These are phyloP conservation scores for Polyplosphaeria fusca DNA, from an alignment of 495 filamentous ascomycete species.

Conservation along the genomic window DNA sequence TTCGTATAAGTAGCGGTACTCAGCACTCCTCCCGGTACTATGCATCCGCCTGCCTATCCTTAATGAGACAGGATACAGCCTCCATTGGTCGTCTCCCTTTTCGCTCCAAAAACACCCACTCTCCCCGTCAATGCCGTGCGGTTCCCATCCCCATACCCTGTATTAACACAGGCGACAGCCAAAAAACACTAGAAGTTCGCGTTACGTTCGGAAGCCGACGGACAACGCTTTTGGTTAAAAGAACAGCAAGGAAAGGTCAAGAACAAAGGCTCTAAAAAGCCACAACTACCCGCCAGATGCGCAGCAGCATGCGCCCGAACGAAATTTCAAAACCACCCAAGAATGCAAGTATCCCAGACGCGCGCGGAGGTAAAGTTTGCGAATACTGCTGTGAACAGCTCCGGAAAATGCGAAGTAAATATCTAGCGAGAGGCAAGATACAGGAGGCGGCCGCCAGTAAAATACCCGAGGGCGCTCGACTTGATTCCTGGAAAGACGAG, in stretches of 20 bases:
- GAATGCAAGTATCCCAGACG: neutral
- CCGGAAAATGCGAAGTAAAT: neutral
- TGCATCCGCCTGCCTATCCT: neutral
- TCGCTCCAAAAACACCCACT: neutral
- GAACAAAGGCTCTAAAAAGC: too few relatives aligned
- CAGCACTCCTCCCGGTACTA: too few relatives aligned
- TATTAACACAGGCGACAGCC: neutral
- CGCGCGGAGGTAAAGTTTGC: too few relatives aligned
- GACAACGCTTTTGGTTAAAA: neutral
- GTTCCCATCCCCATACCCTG: neutral
- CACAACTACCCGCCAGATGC: neutral
- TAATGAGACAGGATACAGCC: neutral
- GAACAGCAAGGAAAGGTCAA: neutral
- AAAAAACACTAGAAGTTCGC: neutral
- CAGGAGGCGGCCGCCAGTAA: neutral
- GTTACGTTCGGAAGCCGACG: neutral
- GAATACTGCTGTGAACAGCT: too few relatives aligned
- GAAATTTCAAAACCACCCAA: neutral
- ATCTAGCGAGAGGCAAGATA: neutral
- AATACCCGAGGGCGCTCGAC: neutral
- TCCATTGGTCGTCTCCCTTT: neutral
- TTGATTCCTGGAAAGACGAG: too few relatives aligned
- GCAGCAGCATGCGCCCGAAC: neutral
- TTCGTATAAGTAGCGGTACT: too few relatives aligned
- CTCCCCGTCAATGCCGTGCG: neutral